Evolutionary conservation across 2,329 filamentous ascomycete genomes (phyloP).

Genomic region (Paecilomyces formosus): DNA sequence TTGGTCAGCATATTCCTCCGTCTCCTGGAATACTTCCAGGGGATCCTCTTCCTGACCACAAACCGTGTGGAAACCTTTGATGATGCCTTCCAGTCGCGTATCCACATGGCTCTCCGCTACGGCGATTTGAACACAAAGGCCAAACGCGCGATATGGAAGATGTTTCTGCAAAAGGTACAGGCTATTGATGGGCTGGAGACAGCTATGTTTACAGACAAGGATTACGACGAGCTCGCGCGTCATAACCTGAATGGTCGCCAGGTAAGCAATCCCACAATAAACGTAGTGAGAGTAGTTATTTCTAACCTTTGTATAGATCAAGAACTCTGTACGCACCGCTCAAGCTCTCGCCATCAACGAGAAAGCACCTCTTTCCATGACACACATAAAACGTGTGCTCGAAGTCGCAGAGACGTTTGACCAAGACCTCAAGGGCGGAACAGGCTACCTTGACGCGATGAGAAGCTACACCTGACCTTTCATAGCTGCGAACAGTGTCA

Average conservation of each 20-base stretch:
- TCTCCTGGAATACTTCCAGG: constrained; percentile 84
- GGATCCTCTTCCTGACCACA: constrained; percentile 82
- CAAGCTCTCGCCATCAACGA: constrained; percentile 77
- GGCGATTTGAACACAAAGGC: constrained; percentile 65
- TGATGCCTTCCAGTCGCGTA: constrained; percentile 80
- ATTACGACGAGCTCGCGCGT: constrained; percentile 59
- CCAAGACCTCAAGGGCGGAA: constrained; percentile 71
- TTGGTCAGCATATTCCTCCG: constrained; percentile 83
- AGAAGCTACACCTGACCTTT: constrained; percentile 55
- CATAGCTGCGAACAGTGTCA: background rate
- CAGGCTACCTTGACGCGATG: constrained; percentile 78
- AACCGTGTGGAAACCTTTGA: constrained; percentile 84
- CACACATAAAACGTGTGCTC: constrained; percentile 73
- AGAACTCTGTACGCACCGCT: constrained; percentile 77
- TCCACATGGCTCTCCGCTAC: constrained; percentile 78
- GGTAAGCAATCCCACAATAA: constrained; percentile 31
- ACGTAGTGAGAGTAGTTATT: constrained; percentile 1
- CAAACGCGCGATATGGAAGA: constrained; percentile 72
- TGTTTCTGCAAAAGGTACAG: constrained; percentile 69
- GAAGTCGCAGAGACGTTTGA: constrained; percentile 79
- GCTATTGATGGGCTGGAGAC: constrained; percentile 54
- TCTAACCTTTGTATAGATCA: constrained; percentile 53
- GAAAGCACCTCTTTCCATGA: constrained; percentile 63
- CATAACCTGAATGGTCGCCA: constrained; percentile 63
- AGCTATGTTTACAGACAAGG: constrained; percentile 46